Base-by-base conservation (phyloP, 2,329 filamentous ascomycete species). In the Juglanconis oblonga region DNA sequence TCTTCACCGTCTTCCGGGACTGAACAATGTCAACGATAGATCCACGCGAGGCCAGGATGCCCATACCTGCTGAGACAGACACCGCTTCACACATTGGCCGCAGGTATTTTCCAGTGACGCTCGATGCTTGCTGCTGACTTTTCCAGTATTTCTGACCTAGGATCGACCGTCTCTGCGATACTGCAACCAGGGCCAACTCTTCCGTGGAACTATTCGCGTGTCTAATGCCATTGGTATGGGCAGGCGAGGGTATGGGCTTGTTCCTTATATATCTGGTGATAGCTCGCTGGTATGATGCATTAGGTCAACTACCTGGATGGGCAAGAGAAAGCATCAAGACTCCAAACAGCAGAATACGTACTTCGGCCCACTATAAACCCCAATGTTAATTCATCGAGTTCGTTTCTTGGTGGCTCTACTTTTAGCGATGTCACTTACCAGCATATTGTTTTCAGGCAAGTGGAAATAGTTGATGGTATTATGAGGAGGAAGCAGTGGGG, bases 401-500 rank as follows among this genome's bases (percentile, higher is more conserved):
- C 3, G n/a, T 9, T 58, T 55, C 2, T 24, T 58, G 0, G 36
- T 3, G 33, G 8, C 5, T 48, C 1, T 2, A 2, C 14, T 14
- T 4, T 17, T 11, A 14, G 24, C 10, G 17, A 24, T 6, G 36
- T 38, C 29, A 58, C 61, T 60, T 58, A 65, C 66, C 44, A 58
- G 35, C 66, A 67, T 67, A 51, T 67, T 67, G 42, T 67, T 67
- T 1, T 61, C 51, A 0, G 66, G 66, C 1, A 67, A 51, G 51
- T 67, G 66, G 35, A 67, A 63, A 40, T 67, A 67, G 32, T 57
- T 62, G n/a, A 62, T 55, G 7, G 57, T 62, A 7, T 48, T 51
- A 32, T 48, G 17, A 1, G 61, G 57, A 2, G 54, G 36, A 14
- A 47, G 17, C 11, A 62, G 52, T 13, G 54, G 38, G 6, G 17